Conservation (phyloP, 768 basidiomycete genomes). For the Suillus alpinus region DNA sequence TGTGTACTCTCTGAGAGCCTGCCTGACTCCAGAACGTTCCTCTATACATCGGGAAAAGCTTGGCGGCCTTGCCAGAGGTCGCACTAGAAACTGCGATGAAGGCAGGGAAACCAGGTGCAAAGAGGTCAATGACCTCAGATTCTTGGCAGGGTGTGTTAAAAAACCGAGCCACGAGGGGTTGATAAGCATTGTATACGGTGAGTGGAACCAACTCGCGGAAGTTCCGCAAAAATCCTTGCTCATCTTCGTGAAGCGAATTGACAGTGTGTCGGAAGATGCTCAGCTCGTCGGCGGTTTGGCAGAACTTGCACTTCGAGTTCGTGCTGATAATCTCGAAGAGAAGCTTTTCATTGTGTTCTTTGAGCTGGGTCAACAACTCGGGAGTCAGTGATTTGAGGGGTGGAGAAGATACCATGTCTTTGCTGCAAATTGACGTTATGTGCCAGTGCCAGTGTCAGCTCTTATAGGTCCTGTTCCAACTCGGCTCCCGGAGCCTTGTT, state of each 20-base stretch:
- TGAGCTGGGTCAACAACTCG: slow-evolving; percentile 14
- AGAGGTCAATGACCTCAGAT: slow-evolving; percentile 9
- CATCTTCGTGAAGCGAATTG: background rate
- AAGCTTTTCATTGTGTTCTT: slow-evolving; percentile 10
- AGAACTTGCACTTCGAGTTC: background rate
- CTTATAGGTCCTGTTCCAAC: too few species aligned
- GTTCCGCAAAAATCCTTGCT: slow-evolving; percentile 1
- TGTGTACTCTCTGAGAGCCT: background rate
- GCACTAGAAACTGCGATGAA: slow-evolving; percentile 13
- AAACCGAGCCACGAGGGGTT: slow-evolving; percentile 12
- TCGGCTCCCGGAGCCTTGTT: too few species aligned
- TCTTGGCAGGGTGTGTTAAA: slow-evolving; percentile 9
- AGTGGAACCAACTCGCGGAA: slow-evolving; percentile 16
- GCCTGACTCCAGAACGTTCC: background rate
- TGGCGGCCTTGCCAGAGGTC: slow-evolving; percentile 12
- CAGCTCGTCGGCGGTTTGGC: background rate
- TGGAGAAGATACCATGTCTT: background rate
- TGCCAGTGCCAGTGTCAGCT: too few species aligned
- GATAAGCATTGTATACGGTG: slow-evolving; percentile 11
- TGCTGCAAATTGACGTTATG: too few species aligned
- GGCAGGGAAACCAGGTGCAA: slow-evolving; percentile 15
- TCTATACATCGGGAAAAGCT: slow-evolving; percentile 8
- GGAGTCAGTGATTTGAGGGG: slow-evolving; percentile 14
- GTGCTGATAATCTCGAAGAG: background rate
- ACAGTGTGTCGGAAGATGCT: background rate